Evolutionary conservation across 2,329 filamentous ascomycete genomes (phyloP), one percentile per base, ranked within the genome.

Genomic region (Phialophora expanda): DNA sequence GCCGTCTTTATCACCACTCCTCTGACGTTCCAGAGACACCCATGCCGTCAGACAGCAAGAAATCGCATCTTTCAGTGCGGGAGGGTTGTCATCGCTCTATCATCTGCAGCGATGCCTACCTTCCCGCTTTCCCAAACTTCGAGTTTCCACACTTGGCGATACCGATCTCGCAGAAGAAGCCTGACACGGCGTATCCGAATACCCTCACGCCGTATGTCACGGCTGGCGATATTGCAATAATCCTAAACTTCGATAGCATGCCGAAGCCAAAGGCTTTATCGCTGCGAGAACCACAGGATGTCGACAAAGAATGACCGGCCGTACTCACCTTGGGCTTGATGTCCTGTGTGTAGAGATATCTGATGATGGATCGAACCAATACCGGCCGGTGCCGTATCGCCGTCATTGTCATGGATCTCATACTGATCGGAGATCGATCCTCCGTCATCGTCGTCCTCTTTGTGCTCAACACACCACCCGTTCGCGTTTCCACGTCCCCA

Each of bases 161-260:
- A 30, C 84, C 86, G 1, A 76, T 90, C 66, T 81, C 87, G 76
- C 83, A 81, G 1, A 76, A 79, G n/a, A 77, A 82, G 9, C 86
- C 87, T 0, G 74, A 82, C 73, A 80, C 76, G 1, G 78, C 84
- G 0, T 76, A 77, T 46, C 86, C 87, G 14, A 86, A 83, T 1
- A 82, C 80, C 0, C 78, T 89, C 30, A 84, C 83, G n/a, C 75
- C 79, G 12, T 77, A 74, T 34, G 75, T 84, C 57, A 68, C 61
- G 1, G 65, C 68, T n/a, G 60, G 50, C n/a, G 64, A 71, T 46
- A 56, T 68, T n/a, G 85, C 84, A 8, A 84, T 84, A 8, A 83
- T 90, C 72, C 90, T 89, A 83, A 89, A 90, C 79, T 91, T 91
- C 77, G 87, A 89, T 73, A 85, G n/a, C n/a, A n/a, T n/a, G n/a